Evolutionary conservation across 2,329 filamentous ascomycete genomes (phyloP), one percentile per base, ranked within the genome.

Genomic region (Sporothrix euskadiensis): DNA sequence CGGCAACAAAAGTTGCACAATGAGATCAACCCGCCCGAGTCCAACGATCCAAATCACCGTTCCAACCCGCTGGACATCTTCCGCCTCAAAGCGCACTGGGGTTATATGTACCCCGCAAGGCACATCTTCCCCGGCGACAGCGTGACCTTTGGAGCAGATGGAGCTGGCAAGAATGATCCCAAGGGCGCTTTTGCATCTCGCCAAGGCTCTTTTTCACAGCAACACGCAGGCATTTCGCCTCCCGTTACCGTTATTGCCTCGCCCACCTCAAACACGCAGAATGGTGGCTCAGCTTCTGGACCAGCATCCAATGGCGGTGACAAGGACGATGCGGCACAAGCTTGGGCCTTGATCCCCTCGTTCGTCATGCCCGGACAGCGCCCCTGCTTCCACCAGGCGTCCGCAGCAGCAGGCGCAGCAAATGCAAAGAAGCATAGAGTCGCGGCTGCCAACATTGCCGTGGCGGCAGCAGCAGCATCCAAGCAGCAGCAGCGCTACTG

Each of bases 51-150:
- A 16, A 71, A 32, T 9, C 26, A 54, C 41, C 69, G 44, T 57
- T 26, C 57, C 16, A 73, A 7, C 5, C 71, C 71, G 44, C 14
- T 73, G 39, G 56, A 69, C 54, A 56, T 70, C 19, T 71, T 73
- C 44, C 44, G 56, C 8, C 56, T 63, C 54, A 73, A 59, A 47
- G n/a, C 57, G n/a, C 71, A 39, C 26, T 52, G 35, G 71, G 49
- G 71, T 22, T 52, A 52, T 41, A 61, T 54, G 41, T 76, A 79
- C 56, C 79, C 77, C 14, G 80, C 82, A 26, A 77, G 76, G 16
- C 81, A 84, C 75, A 74, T 84, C 30, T 84, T 84, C 63, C 81
- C 81, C 10, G 49, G 12, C 22, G 52, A 69, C 35, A 56, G 32
- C 12, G 22, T 30, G 19, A 16, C 0, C 32, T 6, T n/a, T 7